phyloP scores from a whole-genome alignment of 208 protist genomes.

The Leishmania gerbilli region DNA sequence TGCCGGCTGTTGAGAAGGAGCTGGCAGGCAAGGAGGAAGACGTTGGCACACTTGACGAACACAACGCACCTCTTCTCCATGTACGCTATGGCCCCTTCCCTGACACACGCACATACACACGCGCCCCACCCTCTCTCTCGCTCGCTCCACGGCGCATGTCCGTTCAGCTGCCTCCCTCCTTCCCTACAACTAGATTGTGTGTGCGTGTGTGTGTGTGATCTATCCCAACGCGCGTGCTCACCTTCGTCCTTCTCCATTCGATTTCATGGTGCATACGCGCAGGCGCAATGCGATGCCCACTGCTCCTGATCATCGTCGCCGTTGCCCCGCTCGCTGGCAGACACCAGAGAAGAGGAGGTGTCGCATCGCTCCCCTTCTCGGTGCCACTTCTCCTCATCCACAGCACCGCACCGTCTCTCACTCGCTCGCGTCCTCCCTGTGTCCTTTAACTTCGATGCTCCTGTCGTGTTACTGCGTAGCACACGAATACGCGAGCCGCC shows the following conservation, averaged over 20 bases:
- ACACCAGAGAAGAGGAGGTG: too few relatives aligned
- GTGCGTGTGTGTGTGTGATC: too few relatives aligned
- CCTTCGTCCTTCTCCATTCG: not conserved
- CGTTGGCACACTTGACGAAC: not conserved
- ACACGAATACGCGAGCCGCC: not conserved
- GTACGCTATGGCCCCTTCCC: too few relatives aligned
- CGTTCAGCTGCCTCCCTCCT: not conserved
- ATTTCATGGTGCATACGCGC: not conserved
- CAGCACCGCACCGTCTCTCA: not conserved
- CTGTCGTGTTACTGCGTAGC: not conserved
- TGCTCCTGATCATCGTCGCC: not conserved
- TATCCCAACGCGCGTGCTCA: not conserved
- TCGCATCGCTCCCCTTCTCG: not conserved
- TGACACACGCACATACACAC: not conserved
- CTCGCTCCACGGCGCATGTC: not conserved
- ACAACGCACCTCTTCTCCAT: not conserved
- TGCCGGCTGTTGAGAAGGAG: not conserved
- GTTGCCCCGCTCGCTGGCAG: not conserved
- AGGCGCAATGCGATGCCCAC: not conserved
- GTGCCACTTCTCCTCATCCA: not conserved
- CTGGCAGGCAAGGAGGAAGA: not conserved
- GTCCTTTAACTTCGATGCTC: not conserved
- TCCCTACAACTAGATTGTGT: not conserved
- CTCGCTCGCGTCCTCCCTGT: not conserved
- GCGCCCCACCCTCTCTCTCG: not conserved